A percentile compares a stretch with the other conserved stretches of the same genome.
Evolutionary conservation across 1,284 basidiomycete genomes (phyloP).

Genomic region (Meira miltonrushii): DNA sequence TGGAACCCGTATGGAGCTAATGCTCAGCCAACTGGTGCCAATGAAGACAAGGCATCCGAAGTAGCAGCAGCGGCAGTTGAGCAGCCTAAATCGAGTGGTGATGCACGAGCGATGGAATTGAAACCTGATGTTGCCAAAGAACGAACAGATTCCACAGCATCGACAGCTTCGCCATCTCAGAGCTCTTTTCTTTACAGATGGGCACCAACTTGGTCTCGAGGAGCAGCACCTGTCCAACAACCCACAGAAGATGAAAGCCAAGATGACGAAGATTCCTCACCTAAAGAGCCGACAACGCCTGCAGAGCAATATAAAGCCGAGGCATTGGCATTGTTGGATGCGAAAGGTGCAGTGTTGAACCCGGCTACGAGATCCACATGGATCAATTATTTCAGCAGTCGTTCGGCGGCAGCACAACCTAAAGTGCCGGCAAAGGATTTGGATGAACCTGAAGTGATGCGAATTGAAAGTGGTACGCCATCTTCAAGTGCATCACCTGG

Average conservation of each 20-base stretch:
- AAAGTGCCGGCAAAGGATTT: slow-evolving; percentile 13
- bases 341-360: slow-evolving; percentile 38
- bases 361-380: slow-evolving; percentile 29
- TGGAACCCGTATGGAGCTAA: not conserved
- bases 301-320: slow-evolving; percentile 47
- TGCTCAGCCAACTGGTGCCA: not conserved
- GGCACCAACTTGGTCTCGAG: not conserved
- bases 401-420: slow-evolving; percentile 20
- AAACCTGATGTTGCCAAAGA: no score
- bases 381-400: slow-evolving; percentile 39
- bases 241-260: not conserved
- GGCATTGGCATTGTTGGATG: slow-evolving; percentile 28
- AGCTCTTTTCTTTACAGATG: slow-evolving; percentile 1
- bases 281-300: slow-evolving; percentile 20
- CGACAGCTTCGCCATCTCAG: not conserved
- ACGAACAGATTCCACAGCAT: not conserved
- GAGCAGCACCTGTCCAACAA: not conserved
- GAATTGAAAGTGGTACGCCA: slow-evolving; percentile 15
- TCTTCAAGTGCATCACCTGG: slow-evolving; percentile 1
- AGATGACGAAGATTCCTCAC: not conserved
- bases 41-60: not conserved
- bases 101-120: not conserved
- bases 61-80: not conserved
- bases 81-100: not conserved
- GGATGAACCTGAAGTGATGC: slow-evolving; percentile 41